Conservation (phyloP, 1,284 basidiomycete species). For the Moniliophthora roreri region DNA sequence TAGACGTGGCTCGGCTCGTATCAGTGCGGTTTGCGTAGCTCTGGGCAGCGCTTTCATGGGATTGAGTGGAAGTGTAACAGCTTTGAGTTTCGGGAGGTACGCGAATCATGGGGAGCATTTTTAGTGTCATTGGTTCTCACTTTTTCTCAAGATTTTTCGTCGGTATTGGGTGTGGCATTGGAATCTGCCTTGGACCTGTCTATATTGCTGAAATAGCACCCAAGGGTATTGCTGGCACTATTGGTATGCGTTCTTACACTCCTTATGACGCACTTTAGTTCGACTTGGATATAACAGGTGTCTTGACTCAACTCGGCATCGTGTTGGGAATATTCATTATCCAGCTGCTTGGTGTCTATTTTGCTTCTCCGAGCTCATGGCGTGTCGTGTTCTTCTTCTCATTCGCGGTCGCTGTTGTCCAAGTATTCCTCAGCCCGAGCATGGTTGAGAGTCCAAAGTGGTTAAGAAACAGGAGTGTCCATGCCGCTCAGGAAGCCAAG, state of each 20-base stretch:
- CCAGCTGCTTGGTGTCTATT: constrained; percentile 63
- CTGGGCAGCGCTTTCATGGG: constrained; percentile 68
- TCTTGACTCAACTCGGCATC: constrained; percentile 86
- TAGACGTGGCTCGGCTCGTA: constrained; percentile 59
- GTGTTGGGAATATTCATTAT: constrained; percentile 83
- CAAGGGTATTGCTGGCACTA: constrained; percentile 66
- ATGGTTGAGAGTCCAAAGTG: constrained; percentile 72
- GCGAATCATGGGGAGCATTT: constrained; percentile 10
- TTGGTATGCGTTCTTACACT: constrained; percentile 46
- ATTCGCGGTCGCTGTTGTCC: constrained; percentile 53
- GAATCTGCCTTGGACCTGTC: constrained; percentile 84
- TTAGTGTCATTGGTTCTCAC: constrained; percentile 6
- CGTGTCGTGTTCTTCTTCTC: constrained; percentile 73
- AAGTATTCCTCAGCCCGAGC: constrained; percentile 53
- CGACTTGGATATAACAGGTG: constrained; percentile 45
- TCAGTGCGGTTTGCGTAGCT: constrained; percentile 59
- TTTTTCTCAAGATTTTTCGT: constrained; percentile 59
- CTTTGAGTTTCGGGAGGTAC: constrained; percentile 71
- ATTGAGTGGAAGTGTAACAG: constrained; percentile 54
- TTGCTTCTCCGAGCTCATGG: constrained; percentile 66
- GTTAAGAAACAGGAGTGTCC: constrained; percentile 50
- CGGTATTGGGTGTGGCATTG: constrained; percentile 81
- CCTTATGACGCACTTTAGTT: constrained; percentile 13
- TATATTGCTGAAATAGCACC: constrained; percentile 85
- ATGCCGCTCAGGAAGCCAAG: constrained; percentile 38